Evolutionary conservation across 2,329 filamentous ascomycete species (phyloP), one percentile per base, ranked within the genome.

Genomic region (Cladosporium sp.): DNA sequence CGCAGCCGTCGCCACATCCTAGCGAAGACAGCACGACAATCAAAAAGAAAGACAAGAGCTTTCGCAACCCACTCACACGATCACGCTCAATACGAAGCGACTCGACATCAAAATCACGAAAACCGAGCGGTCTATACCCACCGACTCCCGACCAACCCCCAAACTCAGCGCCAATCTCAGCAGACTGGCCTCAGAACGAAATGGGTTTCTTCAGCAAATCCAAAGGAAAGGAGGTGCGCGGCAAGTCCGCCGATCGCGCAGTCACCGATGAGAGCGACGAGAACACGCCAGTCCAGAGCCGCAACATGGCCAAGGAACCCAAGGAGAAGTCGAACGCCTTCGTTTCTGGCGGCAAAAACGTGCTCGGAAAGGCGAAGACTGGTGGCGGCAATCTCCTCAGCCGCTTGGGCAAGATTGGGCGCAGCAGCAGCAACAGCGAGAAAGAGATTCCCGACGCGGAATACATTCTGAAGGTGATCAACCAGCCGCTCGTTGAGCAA

Each of bases 391-490:
- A 67, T 44, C 66, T 74, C 32, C 65, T 74, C 44, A 71, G 64
- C 12, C 67, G 71, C 8, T 68, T 75, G 8, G 70, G 71, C 66
- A 75, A 75, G 63, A 70, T 76, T n/a, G 73, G 71, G 21, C 65
- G 74, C 18, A 74, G 85, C 55, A 92, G 90, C 75, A 91, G 88
- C 71, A 87, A 88, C 71, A 91, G 88, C 75, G 88, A 91, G 67
- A 80, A 83, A 4, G 71, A 73, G 18, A 78, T 86, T 2, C 80
- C 92, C 14, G 92, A 92, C 71, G 92, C 95, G 74, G 90, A 92
- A 73, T 97, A 97, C 74, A 85, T 90, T 64, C 85, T 93, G 73
- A 92, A 90, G 72, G 88, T 96, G 52, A 92, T 98, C 76, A 96
- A 95, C 73, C 83, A 91, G 59, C 92, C 93, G 1, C 82, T 98